Base-by-base conservation (phyloP, 2,329 filamentous ascomycete species). In the Escovopsis sp. region DNA sequence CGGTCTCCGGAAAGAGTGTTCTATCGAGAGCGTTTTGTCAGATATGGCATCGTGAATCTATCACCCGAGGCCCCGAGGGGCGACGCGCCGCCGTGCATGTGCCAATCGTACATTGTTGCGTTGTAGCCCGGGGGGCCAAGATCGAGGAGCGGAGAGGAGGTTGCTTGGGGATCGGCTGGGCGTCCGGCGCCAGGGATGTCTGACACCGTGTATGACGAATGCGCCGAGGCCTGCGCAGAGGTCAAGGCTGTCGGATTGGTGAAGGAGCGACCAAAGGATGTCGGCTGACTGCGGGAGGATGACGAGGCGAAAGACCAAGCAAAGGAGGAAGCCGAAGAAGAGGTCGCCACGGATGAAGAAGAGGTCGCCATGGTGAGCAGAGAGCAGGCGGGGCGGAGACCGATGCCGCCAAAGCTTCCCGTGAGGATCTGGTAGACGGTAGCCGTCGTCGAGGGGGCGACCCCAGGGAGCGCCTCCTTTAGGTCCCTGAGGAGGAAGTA, bases 51-150 rank as follows among this genome's bases (percentile, higher is more conserved):
- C 43, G 41, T 33, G 44, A 40, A 27, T 25, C 9, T 11, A 5
- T 25, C 8, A 11, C 4, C 9, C 21, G 18, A 18, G 18, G 18
- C 31, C 27, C 33, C 26, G 23, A 31, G 29, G n/a, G 35, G 32
- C 16, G n/a, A 19, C 30, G 26, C 19, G 32, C 25, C 17, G 25
- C 36, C 26, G 18, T 12, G 26, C 17, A 28, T 29, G 29, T 25
- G 4, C 21, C 33, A 28, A 37, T 44, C 47, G 39, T 60, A 69
- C 65, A 69, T 68, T 47, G 65, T 68, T 48, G 66, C 66, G 55
- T 66, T 61, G 43, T 65, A 70, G 35, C 65, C 66, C 25, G 66
- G 66, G 35, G 66, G 66, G 4, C 66, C 65, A 31, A 70, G 56
- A 44, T 70, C 66, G 29, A 68, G 57, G 26, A 64, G 60, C 36